Percentiles rank a stretch among this genome's conserved stretches.
These are phyloP conservation scores for Oenanthe sinensis DNA, from an alignment of 129 eudicot genomes.

Conservation along the genomic window DNA sequence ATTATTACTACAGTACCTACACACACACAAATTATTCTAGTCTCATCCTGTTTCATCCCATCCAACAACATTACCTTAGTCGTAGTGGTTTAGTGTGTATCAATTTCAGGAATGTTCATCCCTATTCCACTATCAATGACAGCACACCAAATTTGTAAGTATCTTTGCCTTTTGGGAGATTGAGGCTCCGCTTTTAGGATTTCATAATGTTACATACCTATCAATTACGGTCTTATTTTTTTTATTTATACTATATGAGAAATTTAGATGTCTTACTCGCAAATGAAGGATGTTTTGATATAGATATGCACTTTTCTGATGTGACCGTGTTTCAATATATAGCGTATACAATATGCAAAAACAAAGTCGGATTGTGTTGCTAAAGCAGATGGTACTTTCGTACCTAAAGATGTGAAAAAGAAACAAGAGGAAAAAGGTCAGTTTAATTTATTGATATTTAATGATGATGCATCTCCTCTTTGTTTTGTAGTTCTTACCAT, in stretches of 20 bases:
- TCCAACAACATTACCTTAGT: neutral
- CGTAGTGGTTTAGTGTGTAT: neutral
- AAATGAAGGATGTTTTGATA: neutral
- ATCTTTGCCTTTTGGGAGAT: neutral
- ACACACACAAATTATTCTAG: no score
- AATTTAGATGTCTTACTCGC: neutral
- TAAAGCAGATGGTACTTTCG: slow-evolving; percentile 81
- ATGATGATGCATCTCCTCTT: neutral
- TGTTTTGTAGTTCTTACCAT: neutral
- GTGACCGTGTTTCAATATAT: slow-evolving; percentile 23
- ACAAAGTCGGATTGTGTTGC: slow-evolving; percentile 85
- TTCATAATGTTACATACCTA: neutral
- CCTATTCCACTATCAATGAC: neutral
- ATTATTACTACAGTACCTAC: no score
- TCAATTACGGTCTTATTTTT: neutral
- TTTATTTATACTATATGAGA: neutral
- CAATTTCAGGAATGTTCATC: neutral
- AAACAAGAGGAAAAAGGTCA: slow-evolving; percentile 88
- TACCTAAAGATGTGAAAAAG: slow-evolving; percentile 69
- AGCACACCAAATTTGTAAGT: neutral
- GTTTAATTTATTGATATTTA: slow-evolving; percentile 9
- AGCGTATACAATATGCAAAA: slow-evolving; percentile 92
- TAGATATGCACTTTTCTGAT: slow-evolving; percentile 3
- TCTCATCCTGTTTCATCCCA: neutral
- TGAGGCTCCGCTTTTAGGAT: neutral